Conservation (phyloP, 805 yeast genomes). For the Saccharomycodes ludwigii region DNA sequence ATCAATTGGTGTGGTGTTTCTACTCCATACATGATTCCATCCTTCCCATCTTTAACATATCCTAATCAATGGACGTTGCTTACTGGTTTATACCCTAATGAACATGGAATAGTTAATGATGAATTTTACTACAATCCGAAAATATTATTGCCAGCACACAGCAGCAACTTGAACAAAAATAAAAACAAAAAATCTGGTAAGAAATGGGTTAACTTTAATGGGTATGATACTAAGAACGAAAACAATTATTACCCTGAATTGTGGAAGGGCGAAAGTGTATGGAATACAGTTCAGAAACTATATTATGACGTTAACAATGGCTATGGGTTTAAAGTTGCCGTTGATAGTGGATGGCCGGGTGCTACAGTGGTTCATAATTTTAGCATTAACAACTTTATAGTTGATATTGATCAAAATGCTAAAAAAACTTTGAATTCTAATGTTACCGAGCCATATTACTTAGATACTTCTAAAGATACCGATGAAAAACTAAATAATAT, state of each 20-base stretch:
- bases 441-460: background rate
- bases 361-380: background rate
- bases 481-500: slow-evolving; percentile 46
- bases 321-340: slow-evolving; percentile 49
- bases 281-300: slow-evolving; percentile 61
- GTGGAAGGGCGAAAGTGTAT: slow-evolving; percentile 89
- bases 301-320: background rate
- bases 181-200: slow-evolving; percentile 43
- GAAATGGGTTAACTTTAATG: slow-evolving; percentile 29
- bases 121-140: slow-evolving; percentile 34
- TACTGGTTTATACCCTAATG: slow-evolving; percentile 73
- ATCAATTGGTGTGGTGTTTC: background rate
- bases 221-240: background rate
- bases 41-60: slow-evolving; percentile 81
- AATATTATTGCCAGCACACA: background rate
- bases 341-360: slow-evolving; percentile 99
- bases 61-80: slow-evolving; percentile 89
- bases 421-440: background rate
- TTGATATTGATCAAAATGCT: too few relatives aligned
- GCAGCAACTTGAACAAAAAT: slow-evolving; percentile 28
- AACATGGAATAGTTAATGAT: slow-evolving; percentile 83
- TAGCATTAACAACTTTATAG: too few relatives aligned
- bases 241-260: slow-evolving; percentile 29
- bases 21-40: slow-evolving; percentile 74
- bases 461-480: slow-evolving; percentile 15